Evolutionary conservation across 176 grass and related monocot genomes (phyloP), one percentile per base, ranked within the genome.

Genomic region (Carex pumila): DNA sequence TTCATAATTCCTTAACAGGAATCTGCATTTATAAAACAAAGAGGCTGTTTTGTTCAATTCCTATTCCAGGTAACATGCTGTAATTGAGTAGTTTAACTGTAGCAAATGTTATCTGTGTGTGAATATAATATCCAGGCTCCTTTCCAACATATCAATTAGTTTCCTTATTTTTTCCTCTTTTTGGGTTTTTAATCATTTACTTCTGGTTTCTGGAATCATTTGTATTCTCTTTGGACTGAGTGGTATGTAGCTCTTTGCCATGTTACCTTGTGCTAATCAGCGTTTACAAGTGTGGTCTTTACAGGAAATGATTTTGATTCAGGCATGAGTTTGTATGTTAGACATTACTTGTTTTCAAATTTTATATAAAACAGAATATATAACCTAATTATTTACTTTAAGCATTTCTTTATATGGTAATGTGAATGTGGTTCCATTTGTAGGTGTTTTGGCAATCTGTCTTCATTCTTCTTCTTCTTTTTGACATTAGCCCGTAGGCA

Each of bases 71-170:
- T 78, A 56, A 78, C 29, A 29, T 78, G 73, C 12, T 78, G 73
- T 56, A 78, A 78, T 78, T 78, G 52, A 78, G 52, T 78, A 57
- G 73, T 78, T 78, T 75, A 75, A 56, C 49, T 56, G 52, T 78
- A 78, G 29, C 25, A 32, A 78, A 78, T 57, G 25, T 22, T 25
- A 50, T 78, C 5, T 78, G 73, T 78, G 52, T 78, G 73, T 78
- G 73, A 78, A 78, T 78, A 78, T 78, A 78, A 57, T 57, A 78
- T 78, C 30, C 73, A 62, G 32, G 79, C 39, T 81, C 53, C 4
- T 61, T 81, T 39, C 47, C 58, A 62, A 59, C 32, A 81, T 45
- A 64, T 63, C 57, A 64, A 45, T 7, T 63, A 43, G 79, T 81
- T 34, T 18, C 53, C 3, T 60, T 21, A 1, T 49, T 55, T 32